Evolutionary conservation across 139 green algal genomes (phyloP), one percentile per base, ranked within the genome.

Genomic region (Coelastrella sp.): DNA sequence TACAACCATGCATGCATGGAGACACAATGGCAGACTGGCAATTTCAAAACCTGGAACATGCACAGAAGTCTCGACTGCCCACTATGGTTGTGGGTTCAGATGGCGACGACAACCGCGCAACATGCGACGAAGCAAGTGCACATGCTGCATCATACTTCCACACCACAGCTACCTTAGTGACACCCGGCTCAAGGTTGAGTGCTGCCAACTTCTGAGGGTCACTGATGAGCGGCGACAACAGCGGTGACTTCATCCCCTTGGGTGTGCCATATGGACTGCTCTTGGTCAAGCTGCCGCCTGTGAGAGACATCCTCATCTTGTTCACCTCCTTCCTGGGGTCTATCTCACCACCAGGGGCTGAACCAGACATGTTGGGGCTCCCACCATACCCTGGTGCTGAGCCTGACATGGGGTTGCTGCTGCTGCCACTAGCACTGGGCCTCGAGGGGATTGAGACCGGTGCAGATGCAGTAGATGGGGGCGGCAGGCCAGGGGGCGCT

Each of bases 241-340:
- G 83, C 21, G 83, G 83, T 6, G 37, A 71, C 71, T 86, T 86
- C 30, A 86, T 23, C 19, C 67, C 66, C 84, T 89, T 92, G 17
- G 89, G 89, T 0, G 89, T 92, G 50, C 89, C 89, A 38, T 84
- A 90, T 9, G 89, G 89, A n/a, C 64, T 87, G 51, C 5, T 75
- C 50, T 53, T 62, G 64, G 11, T 35, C 34, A 63, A 38, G 37
- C 75, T 82, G 41, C 66, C 66, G 4, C 75, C 75, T 17, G 75
- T 71, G 32, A 82, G 13, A 2, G 35, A 71, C 75, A 82, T 43
- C 30, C 75, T 35, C 53, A 82, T 60, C 75, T 84, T 84, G 41
- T 84, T 84, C 5, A 66, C 30, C 60, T 84, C 78, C n/a, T 40
- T 69, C 19, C 78, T 38, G 3, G 78, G 60, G 35, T 86, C 79